These are phyloP conservation scores for Cladosporium phlei DNA, from an alignment of 2,329 filamentous ascomycete species.

Conservation along the genomic window DNA sequence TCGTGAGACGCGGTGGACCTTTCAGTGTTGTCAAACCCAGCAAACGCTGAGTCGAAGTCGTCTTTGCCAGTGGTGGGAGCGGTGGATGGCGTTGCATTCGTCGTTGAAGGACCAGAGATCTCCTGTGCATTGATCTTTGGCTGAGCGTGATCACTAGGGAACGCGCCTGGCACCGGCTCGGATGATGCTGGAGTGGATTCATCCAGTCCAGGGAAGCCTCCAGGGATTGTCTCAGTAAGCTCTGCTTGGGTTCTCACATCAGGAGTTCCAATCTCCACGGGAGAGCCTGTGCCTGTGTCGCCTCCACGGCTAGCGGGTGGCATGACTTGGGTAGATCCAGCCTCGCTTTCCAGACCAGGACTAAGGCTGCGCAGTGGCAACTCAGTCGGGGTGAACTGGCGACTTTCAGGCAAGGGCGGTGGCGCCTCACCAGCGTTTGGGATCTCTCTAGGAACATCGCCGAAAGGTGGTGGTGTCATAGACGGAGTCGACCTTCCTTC, in stretches of 20 bases:
- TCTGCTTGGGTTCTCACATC: not conserved
- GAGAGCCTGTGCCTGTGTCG: conserved; percentile 23
- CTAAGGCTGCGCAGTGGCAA: conserved; percentile 63
- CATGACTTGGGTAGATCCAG: conserved; percentile 54
- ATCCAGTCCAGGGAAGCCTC: conserved; percentile 42
- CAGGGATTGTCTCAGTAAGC: conserved; percentile 38
- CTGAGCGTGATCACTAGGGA: conserved; percentile 9
- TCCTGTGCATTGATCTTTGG: conserved; percentile 24
- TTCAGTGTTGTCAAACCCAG: conserved; percentile 56
- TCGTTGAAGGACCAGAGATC: conserved; percentile 47
- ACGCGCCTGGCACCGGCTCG: conserved; percentile 6
- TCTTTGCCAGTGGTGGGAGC: conserved; percentile 51
- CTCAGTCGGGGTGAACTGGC: conserved; percentile 72
- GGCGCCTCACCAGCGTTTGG: conserved; percentile 53
- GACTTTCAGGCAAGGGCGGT: conserved; percentile 65
- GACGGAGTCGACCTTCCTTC: conserved; percentile 55
- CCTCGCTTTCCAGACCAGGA: conserved; percentile 32
- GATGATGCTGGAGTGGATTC: not conserved
- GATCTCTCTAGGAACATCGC: conserved; percentile 43
- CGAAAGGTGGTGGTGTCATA: conserved; percentile 56
- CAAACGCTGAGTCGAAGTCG: conserved; percentile 82
- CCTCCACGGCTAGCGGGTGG: conserved; percentile 31
- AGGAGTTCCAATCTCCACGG: conserved; percentile 17
- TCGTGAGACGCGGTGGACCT: conserved; percentile 22
- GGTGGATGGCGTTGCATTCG: conserved; percentile 35